Evolutionary conservation across 306 rosid species (phyloP).

Genomic region (Astragalus membranaceus): DNA sequence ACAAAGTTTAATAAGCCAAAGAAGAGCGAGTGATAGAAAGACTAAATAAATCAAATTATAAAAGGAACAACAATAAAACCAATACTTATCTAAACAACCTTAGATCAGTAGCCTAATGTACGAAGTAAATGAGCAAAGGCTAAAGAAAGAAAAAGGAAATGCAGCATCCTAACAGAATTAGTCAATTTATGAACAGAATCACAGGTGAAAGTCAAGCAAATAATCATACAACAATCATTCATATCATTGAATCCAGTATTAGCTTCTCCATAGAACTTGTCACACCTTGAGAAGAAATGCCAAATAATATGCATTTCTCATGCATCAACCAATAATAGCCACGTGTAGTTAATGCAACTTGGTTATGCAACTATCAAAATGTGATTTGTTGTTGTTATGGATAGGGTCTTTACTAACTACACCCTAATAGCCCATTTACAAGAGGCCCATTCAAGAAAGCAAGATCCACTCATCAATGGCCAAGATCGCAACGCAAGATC

Average conservation of each 20-base stretch:
- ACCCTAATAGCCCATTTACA: no score
- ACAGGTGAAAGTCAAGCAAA: not conserved
- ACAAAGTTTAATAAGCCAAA: not conserved
- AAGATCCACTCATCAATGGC: no score
- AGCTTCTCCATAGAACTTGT: not conserved
- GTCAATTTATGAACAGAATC: not conserved
- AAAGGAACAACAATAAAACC: not conserved
- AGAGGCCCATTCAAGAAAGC: no score
- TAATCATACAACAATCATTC: not conserved
- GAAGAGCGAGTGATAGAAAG: not conserved
- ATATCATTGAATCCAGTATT: not conserved
- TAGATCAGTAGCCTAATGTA: not conserved
- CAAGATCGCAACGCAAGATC: no score
- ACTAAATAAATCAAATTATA: not conserved
- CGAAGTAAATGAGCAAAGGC: not conserved
- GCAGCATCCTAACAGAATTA: not conserved
- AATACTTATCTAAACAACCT: not conserved
- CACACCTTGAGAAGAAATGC: not conserved
- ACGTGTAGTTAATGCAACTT: not conserved
- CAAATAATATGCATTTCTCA: no score
- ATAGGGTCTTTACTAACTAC: no score
- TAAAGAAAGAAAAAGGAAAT: not conserved
- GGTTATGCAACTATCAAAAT: no score
- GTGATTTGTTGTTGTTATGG: not conserved
- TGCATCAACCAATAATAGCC: not conserved